Base-by-base conservation (phyloP, 2,329 filamentous ascomycete species). In the Chrysoporthe cubensis region DNA sequence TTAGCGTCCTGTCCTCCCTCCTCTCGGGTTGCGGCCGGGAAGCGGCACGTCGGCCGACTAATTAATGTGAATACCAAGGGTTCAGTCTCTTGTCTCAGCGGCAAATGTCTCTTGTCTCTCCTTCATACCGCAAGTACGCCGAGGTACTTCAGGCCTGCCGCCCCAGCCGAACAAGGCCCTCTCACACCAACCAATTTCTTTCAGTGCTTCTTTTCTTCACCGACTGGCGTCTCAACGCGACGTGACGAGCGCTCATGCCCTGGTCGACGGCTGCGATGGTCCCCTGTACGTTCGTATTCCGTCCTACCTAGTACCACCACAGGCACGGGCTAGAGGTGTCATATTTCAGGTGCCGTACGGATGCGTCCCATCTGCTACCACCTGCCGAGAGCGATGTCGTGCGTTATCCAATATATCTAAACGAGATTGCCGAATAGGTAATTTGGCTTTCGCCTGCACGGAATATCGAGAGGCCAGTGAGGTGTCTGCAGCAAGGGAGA, bases 41-140 rank as follows among this genome's bases (percentile, higher is more conserved):
- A 32, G 4, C 26, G 21, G 26, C 13, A 54, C 50, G 14, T 54
- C 11, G 37, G 26, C 26, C 26, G 26, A 26, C 26, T 26, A 26
- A 26, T 26, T 26, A 26, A 26, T 26, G 26, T 26, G 26, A 26
- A 26, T 21, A 9, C 21, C 8, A 3, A n/a, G 48, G 26, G 13
- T 13, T 54, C 50, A 54, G 50, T 52, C 48, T 52, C 5, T 54
- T 54, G 50, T 54, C 50, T 54, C 50, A 54, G 26, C 26, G 21
- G 26, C 50, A 13, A 54, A 54, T 54, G 32, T 54, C 50, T 7
- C 50, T 32, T 54, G 50, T 54, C 50, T 54, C 50, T 32, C 50
- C 50, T 7, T 32, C 50, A 54, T 54, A 16, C 50, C 46, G 16
- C 14, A 14, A 14, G 50, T 34, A 54, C 50, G 21, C 6, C 50